Evolutionary conservation across 139 green algal species (phyloP).

Genomic region (Closterium sp.): DNA sequence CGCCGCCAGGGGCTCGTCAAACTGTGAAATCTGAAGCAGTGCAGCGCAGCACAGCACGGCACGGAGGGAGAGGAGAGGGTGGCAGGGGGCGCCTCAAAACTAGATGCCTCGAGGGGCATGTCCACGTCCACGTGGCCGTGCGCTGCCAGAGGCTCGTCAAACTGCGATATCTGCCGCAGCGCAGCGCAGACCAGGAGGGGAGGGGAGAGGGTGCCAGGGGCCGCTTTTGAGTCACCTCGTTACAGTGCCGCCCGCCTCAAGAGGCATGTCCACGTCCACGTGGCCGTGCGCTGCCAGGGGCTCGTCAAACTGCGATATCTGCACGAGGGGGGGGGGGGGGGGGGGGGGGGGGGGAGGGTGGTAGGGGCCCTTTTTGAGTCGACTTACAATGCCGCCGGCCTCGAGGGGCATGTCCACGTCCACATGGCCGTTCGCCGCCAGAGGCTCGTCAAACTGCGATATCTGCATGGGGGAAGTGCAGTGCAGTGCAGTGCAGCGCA

Average conservation of each 20-base stretch:
- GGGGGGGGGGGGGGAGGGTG: no score
- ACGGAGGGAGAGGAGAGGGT: neutral
- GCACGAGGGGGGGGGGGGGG: no score
- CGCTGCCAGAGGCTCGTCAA: slow-evolving; percentile 74
- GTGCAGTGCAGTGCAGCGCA: no score
- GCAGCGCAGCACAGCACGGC: neutral
- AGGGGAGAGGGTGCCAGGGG: neutral
- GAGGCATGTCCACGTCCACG: slow-evolving; percentile 61
- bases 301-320: slow-evolving; percentile 89
- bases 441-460: slow-evolving; percentile 88
- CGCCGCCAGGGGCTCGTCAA: slow-evolving; percentile 73
- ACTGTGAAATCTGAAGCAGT: slow-evolving; percentile 73
- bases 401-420: slow-evolving; percentile 62
- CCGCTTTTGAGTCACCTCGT: no score
- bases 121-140: slow-evolving; percentile 63
- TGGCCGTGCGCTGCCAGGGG: slow-evolving; percentile 62
- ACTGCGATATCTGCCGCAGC: slow-evolving; percentile 76
- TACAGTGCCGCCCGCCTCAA: slow-evolving; percentile 43
- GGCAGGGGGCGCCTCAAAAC: no score
- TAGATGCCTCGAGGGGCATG: slow-evolving; percentile 52
- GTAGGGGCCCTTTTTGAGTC: no score
- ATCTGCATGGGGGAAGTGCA: slow-evolving; percentile 57
- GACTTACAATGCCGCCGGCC: slow-evolving; percentile 47
- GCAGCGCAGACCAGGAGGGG: no score
- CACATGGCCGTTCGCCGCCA: slow-evolving; percentile 57